Evolutionary conservation across 2,329 filamentous ascomycete species (phyloP).

Genomic region (Anisogramma anomala): DNA sequence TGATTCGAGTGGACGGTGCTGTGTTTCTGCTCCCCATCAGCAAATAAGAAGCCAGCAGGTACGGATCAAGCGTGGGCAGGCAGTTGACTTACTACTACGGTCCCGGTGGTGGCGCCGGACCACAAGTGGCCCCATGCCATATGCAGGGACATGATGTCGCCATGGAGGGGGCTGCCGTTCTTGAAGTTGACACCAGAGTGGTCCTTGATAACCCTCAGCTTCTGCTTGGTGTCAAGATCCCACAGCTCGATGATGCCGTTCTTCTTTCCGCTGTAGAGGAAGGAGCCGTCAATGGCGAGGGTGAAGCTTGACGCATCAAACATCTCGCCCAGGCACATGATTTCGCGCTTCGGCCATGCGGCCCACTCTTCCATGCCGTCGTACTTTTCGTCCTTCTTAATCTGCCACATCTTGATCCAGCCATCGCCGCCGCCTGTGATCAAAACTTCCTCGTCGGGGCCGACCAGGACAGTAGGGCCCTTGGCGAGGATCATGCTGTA

Average conservation of each 20-base stretch:
- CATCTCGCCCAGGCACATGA: constrained; percentile 52
- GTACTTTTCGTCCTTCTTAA: constrained; percentile 39
- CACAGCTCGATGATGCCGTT: constrained; percentile 87
- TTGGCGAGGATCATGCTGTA: constrained; percentile 88
- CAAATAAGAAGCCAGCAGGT: not conserved
- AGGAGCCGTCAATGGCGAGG: constrained; percentile 76
- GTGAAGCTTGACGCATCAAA: constrained; percentile 56
- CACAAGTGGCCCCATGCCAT: constrained; percentile 79
- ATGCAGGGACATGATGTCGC: constrained; percentile 76
- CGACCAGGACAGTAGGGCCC: constrained; percentile 54
- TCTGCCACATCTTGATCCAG: constrained; percentile 84
- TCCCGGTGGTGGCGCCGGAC: constrained; percentile 82
- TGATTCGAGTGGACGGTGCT: constrained; percentile 53
- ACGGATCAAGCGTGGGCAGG: too few species aligned
- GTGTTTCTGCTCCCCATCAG: constrained; percentile 40
- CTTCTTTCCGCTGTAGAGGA: constrained; percentile 82
- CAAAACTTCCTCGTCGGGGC: constrained; percentile 65
- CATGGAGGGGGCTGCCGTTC: too few species aligned
- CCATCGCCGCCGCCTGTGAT: constrained; percentile 91
- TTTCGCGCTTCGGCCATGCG: constrained; percentile 19
- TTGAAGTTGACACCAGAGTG: constrained; percentile 35
- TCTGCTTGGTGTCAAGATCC: constrained; percentile 90
- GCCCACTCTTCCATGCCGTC: constrained; percentile 49
- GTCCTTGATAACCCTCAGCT: constrained; percentile 73
- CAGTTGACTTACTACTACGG: constrained; percentile 66